Evolutionary conservation across 202 grass and related monocot genomes (phyloP), one percentile per base, ranked within the genome.

Genomic region (Schoenoplectus tabernaemontani): DNA sequence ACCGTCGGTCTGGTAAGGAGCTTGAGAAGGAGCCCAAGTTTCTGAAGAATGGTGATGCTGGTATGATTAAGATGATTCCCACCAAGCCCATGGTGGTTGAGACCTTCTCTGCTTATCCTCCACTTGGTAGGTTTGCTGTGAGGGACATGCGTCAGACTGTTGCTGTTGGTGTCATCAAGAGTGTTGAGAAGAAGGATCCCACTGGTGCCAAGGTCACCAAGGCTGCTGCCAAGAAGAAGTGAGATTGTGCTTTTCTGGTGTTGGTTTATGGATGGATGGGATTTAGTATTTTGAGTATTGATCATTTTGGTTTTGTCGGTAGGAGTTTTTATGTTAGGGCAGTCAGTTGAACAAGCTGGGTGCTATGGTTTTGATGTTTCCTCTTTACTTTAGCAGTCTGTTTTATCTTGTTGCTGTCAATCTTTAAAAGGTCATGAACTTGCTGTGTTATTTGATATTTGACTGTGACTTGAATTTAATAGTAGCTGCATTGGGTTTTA

Each of bases 51-150:
- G 92, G 92, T 75, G 92, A 96, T 79, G 85, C 92, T 15, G 92
- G 87, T 28, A 79, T 90, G 5, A 86, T 96, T 24, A 96, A 96
- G 93, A 96, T 96, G 93, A 75, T 87, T 88, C 90, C 90, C 5
- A 90, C 90, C 69, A 96, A 96, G 90, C 90, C 89, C 57, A 96
- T 96, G 93, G 93, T 96, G 39, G 90, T 96, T 0, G 93, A 96
- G 84, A 96, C 90, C 12, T 96, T 96, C 38, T 57, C 93, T 0
- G n/a, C 10, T 7, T 96, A 96, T 5, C 89, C 93, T 3, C 93
- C 93, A 2, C 86, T 96, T 33, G 93, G 93, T 24, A 82, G 90
- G 43, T 96, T 96, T 48, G 93, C 93, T 0, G 93, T 96, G 4
- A 84, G 93, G 12, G 93, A 96, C 82, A 96, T 96, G 93, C 83